Evolutionary conservation across 2,329 filamentous ascomycete genomes (phyloP).

Genomic region (Exophiala sp.): DNA sequence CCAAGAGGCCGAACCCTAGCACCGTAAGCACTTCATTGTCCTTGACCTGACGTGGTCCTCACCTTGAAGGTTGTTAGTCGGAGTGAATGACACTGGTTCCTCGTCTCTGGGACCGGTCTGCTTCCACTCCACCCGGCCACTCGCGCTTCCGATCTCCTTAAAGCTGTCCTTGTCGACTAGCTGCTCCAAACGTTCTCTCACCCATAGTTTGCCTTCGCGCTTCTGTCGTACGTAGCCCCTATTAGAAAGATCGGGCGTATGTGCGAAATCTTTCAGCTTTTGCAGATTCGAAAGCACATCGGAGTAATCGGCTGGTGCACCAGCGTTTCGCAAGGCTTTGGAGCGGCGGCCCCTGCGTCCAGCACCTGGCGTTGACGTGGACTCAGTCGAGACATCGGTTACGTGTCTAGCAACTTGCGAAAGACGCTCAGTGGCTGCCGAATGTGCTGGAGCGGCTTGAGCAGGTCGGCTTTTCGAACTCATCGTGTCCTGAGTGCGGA

Average conservation of each 20-base stretch:
- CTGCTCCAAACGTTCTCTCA: slow-evolving; percentile 57
- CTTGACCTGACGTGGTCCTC: slow-evolving; percentile 30
- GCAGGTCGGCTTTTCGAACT: neutral
- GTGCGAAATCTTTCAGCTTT: slow-evolving; percentile 50
- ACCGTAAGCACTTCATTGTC: slow-evolving; percentile 36
- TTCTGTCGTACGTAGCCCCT: slow-evolving; percentile 61
- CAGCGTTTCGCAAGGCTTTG: slow-evolving; percentile 1
- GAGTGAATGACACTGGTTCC: slow-evolving; percentile 51
- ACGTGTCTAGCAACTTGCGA: slow-evolving; percentile 9
- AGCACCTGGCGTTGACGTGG: neutral
- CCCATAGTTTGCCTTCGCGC: slow-evolving; percentile 62
- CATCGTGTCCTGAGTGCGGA: neutral
- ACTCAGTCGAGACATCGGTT: neutral
- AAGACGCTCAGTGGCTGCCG: slow-evolving; percentile 1
- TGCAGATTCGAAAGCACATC: slow-evolving; percentile 59
- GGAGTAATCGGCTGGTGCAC: slow-evolving; percentile 58
- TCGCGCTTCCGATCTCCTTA: slow-evolving; percentile 58
- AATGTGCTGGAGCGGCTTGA: neutral
- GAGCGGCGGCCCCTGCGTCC: neutral
- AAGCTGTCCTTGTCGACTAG: slow-evolving; percentile 57
- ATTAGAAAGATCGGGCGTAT: slow-evolving; percentile 52
- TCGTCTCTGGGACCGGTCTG: slow-evolving; percentile 44
- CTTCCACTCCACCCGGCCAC: slow-evolving; percentile 56
- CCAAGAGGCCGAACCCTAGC: slow-evolving; percentile 4
- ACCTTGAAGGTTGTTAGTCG: slow-evolving; percentile 62